Evolutionary conservation across 176 grass and related monocot genomes (phyloP), one percentile per base, ranked within the genome.

Genomic region (Hsuehochloa calcarea): DNA sequence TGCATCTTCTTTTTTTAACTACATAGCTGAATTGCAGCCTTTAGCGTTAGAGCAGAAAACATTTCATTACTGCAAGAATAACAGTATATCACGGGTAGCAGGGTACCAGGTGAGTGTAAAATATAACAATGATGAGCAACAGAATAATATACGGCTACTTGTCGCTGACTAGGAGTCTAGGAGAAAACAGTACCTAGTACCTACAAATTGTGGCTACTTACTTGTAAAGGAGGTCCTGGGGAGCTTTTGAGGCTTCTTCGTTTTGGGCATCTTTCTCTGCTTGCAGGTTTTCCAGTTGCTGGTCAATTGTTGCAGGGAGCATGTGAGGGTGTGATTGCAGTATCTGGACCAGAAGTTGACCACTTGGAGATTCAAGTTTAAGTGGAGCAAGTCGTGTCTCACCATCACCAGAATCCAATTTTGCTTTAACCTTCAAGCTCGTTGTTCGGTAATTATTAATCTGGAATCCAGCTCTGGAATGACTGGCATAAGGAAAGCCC

Each of bases 271-370:
- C 84, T 87, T 88, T 88, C 50, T 95, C 91, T 34, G 88, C 71
- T 66, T 92, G 90, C 45, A 98, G 91, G 39, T 77, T 92, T 75
- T 95, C 96, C 45, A 98, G 91, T 84, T 98, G 93, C 78, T 98
- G 96, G 50, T 96, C 93, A 77, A 96, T 88, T 58, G 93, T 93
- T 72, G 92, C 89, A 44, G 91, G 90, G 11, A 98, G 78, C 25
- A 98, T 75, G 84, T 98, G 89, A 10, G 93, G 93, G 40, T 98
- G 86, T 16, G 93, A 94, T 78, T 90, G 91, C 70, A 96, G 91
- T 89, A 98, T 91, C 67, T 98, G 93, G 5, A 80, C 81, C 44
- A 98, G 88, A 74, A 98, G 93, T 73, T 98, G 93, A 49, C 96
- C 96, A 3, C 89, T 90, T 31, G 96, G 88, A 84, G 96, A 88